phyloP scores from a whole-genome alignment of 192 early-diverging fungal species.

The Dispira simplex region DNA sequence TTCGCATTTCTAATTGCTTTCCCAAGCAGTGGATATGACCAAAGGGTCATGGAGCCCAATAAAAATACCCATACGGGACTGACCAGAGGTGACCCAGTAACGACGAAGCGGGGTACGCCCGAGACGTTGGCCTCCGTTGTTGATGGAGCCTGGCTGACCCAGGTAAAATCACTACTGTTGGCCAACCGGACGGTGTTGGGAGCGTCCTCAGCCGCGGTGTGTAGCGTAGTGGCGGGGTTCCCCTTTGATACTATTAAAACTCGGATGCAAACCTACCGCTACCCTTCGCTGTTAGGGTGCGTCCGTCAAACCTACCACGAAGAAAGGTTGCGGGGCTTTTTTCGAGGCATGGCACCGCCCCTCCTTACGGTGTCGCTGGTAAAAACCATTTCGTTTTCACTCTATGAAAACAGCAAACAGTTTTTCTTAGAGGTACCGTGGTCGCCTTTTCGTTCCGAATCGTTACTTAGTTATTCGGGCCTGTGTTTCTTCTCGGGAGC shows the following conservation, averaged over 20 bases:
- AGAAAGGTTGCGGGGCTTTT: conserved; percentile 78
- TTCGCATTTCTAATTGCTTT: no score
- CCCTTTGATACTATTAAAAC: conserved; percentile 95
- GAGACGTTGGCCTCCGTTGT: no score
- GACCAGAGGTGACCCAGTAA: no score
- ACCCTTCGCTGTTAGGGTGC: conserved; percentile 61
- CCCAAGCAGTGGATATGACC: no score
- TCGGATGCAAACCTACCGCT: conserved; percentile 87
- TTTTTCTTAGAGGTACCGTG: conserved; percentile 24
- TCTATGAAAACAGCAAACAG: conserved; percentile 62
- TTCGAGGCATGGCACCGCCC: conserved; percentile 64
- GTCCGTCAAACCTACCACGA: conserved; percentile 53
- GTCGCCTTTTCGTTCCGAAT: conserved; percentile 15
- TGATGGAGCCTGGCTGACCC: no score
- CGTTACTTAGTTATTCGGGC: conserved; percentile 24
- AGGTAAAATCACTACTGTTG: conserved; percentile 14
- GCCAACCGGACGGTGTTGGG: conserved; percentile 47
- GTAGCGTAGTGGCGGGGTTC: conserved; percentile 51
- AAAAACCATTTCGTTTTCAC: conserved; percentile 80
- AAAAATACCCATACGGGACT: no score
- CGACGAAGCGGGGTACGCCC: no score
- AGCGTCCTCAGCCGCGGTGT: conserved; percentile 51
- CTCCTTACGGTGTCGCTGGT: conserved; percentile 69
- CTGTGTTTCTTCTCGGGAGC: conserved; percentile 37
- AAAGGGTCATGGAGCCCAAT: no score